Percentiles rank a stretch among this genome's conserved stretches.
These are phyloP conservation scores for Hamamelis virginiana DNA, from an alignment of 164 flowering plant species.

Conservation along the genomic window DNA sequence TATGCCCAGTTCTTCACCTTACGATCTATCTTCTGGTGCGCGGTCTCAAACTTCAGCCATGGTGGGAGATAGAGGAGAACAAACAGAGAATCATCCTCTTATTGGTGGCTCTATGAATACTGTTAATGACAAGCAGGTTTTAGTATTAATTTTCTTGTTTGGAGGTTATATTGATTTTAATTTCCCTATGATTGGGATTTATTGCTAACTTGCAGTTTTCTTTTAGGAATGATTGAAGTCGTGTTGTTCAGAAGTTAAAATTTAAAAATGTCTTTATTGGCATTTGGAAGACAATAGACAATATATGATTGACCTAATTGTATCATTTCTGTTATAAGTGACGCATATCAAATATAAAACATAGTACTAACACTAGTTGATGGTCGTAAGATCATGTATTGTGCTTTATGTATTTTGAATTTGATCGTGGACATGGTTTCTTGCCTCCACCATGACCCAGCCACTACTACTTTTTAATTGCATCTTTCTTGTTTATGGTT, in stretches of 20 bases:
- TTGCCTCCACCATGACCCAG: constrained; percentile 1
- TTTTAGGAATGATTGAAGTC: not conserved
- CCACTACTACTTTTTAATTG: not conserved
- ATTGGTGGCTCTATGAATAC: constrained; percentile 48
- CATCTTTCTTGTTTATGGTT: not conserved
- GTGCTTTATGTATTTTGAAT: not conserved
- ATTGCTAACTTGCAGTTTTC: not conserved
- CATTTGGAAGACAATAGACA: not conserved
- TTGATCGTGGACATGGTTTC: not conserved
- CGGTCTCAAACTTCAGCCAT: constrained; percentile 38
- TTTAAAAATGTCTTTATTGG: not conserved
- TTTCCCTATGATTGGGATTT: not conserved
- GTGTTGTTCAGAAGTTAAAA: not conserved
- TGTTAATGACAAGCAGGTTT: constrained; percentile 62
- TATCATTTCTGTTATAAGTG: not conserved
- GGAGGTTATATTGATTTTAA: not conserved
- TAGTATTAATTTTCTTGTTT: not conserved
- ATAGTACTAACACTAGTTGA: not conserved
- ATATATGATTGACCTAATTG: not conserved
- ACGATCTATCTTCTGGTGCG: constrained; percentile 40
- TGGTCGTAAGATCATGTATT: not conserved
- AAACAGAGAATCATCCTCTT: constrained; percentile 40
- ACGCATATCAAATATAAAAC: not conserved
- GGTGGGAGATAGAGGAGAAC: constrained; percentile 55
- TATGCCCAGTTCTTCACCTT: constrained; percentile 47